Base-by-base conservation (phyloP, 441 rosid genomes). In the Pelargonium exstipulatum region DNA sequence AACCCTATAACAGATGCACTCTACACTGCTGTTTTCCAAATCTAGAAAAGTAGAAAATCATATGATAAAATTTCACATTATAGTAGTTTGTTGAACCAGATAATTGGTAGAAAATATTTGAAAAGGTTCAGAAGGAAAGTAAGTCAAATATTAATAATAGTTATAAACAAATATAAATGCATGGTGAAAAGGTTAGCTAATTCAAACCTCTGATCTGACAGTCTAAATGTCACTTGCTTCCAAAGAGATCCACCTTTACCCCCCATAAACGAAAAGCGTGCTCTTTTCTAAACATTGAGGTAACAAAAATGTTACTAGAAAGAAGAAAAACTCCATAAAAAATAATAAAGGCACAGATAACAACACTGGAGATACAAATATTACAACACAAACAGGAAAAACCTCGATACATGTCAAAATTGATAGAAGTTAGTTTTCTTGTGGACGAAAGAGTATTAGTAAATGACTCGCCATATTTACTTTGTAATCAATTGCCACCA, bases 211-310 rank as follows among this genome's bases (percentile, higher is more conserved):
- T 83, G 76, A 70, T 87, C 84, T 20, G 89, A 81, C 77, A 95
- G 83, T 80, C 84, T 87, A 82, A 81, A 95, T 40, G 91, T 88
- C 87, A 90, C 70, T 76, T 88, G 92, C 86, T 86, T 90, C 99
- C 97, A 95, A 73, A 95, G 97, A 65, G 92, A 81, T 85, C 97
- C 98, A 40, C 97, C 97, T 86, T 84, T 90, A 67, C 91, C 90
- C 42, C 99, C 99, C 96, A 95, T 89, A 79, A 90, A 89, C 0
- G 99, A 95, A 78, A 92, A 92, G 67, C 95, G 84, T 13, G 97
- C 98, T 82, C 98, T 85, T 76, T 78, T 83, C 97, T 95, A 82
- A 51, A 75, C 45, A 76, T 58, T 66, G 16, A 62, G 71, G 69
- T 32, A 51, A 13, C 35, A 64, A 42, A 8, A 22, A 49, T 68